These are phyloP conservation scores for Neurospora sp. DNA, from an alignment of 495 filamentous ascomycete species.

Conservation along the genomic window DNA sequence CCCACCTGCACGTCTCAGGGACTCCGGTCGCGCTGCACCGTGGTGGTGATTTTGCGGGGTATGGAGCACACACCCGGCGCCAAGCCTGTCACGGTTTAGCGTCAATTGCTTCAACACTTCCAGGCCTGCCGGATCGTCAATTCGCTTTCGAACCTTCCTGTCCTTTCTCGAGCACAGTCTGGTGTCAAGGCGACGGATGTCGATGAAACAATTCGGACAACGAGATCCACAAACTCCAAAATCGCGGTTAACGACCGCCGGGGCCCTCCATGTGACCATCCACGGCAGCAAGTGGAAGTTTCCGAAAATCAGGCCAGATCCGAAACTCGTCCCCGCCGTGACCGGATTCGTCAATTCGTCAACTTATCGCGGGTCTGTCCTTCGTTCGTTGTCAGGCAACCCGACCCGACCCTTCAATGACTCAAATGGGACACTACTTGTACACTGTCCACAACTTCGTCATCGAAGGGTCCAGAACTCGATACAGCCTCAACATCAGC, in stretches of 20 bases:
- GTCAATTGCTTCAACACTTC: not conserved
- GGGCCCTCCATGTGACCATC: not conserved
- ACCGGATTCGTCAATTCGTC: not conserved
- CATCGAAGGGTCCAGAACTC: not conserved
- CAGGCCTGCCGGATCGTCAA: not conserved
- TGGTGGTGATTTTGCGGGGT: conserved; percentile 17
- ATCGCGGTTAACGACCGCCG: not conserved
- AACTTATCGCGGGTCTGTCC: not conserved
- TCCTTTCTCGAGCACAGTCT: not conserved
- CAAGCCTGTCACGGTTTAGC: conserved; percentile 14
- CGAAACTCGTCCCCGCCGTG: not conserved
- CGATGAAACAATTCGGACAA: not conserved
- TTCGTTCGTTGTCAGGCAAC: not conserved
- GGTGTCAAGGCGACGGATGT: not conserved
- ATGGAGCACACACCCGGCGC: conserved; percentile 12
- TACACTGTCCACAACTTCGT: not conserved
- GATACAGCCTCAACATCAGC: not conserved
- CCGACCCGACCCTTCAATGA: not conserved
- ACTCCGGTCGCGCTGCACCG: conserved; percentile 2
- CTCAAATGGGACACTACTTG: not conserved
- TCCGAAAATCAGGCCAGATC: not conserved
- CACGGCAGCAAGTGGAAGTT: not conserved
- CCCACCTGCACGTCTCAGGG: conserved; percentile 13
- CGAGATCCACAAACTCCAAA: not conserved
- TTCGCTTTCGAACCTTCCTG: not conserved